A percentile compares a stretch with the other conserved stretches of the same genome.
Evolutionary conservation across 352 stramenopile genomes (phyloP).

Genomic region (Achlya hypogyna): DNA sequence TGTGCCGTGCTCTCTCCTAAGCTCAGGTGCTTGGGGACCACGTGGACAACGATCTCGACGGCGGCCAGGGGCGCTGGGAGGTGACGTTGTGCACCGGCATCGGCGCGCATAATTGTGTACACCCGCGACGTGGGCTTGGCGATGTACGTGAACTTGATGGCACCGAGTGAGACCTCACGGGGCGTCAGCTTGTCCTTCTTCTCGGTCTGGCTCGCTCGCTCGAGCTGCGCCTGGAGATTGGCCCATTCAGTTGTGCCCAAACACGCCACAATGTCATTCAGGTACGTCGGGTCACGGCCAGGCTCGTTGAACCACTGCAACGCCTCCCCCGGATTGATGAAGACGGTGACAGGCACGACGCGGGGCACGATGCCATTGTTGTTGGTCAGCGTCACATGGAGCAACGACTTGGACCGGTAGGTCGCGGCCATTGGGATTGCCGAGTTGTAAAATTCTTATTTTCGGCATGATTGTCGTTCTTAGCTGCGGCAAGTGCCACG

Average conservation of each 20-base stretch:
- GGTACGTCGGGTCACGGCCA: not conserved
- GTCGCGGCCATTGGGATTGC: not conserved
- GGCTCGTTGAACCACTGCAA: conserved; percentile 6
- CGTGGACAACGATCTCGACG: not conserved
- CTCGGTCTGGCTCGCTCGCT: not conserved
- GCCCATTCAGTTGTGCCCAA: not conserved
- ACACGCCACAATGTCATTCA: not conserved
- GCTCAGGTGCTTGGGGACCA: not conserved
- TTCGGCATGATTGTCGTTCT: no score
- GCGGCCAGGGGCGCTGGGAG: not conserved
- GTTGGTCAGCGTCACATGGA: not conserved
- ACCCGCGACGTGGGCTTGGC: not conserved
- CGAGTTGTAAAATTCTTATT: not conserved
- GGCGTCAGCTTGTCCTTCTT: not conserved
- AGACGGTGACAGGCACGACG: conserved; percentile 4
- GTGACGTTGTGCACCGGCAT: no score
- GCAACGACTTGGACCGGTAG: not conserved
- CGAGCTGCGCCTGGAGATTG: not conserved
- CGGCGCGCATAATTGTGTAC: not conserved
- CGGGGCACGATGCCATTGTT: not conserved
- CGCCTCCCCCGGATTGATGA: not conserved
- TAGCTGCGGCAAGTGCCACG: no score
- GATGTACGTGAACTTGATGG: conserved; percentile 15
- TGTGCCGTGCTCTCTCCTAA: not conserved
- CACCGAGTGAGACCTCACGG: not conserved